Evolutionary conservation across 768 basidiomycete genomes (phyloP).

Genomic region (Amanita pallidorosea): DNA sequence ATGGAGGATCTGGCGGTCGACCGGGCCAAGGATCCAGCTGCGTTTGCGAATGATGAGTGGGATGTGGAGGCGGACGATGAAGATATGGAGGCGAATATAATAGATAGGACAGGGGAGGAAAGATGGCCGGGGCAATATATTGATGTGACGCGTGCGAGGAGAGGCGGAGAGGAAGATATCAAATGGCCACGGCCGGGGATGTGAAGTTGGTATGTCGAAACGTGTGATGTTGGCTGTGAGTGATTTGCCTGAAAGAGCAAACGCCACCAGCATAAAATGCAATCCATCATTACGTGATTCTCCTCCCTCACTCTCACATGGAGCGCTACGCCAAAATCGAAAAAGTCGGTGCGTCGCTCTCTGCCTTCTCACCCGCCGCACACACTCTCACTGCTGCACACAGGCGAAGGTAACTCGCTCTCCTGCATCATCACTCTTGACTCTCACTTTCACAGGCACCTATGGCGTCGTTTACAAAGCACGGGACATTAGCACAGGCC

Average conservation of each 20-base stretch:
- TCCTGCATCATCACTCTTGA: too few relatives aligned
- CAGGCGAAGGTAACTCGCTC: conserved; percentile 31
- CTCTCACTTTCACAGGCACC: conserved; percentile 50
- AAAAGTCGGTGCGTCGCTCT: conserved; percentile 82
- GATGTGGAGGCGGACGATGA: conserved; percentile 46
- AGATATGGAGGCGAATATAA: conserved; percentile 42
- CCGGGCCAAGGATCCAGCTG: conserved; percentile 49
- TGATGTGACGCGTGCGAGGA: conserved; percentile 54
- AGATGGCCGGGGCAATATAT: conserved; percentile 66
- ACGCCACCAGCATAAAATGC: not conserved
- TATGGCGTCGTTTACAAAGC: conserved; percentile 99
- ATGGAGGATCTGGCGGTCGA: conserved; percentile 77
- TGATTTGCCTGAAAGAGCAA: conserved; percentile 1
- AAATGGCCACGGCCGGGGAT: conserved; percentile 68
- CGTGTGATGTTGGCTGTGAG: not conserved
- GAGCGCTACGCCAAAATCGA: conserved; percentile 87
- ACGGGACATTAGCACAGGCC: conserved; percentile 63
- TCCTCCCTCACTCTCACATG: conserved; percentile 19
- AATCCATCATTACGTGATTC: conserved; percentile 15
- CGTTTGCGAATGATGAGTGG: conserved; percentile 50
- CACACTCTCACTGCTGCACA: conserved; percentile 4
- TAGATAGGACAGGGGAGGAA: conserved; percentile 58
- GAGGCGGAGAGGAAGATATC: conserved; percentile 41
- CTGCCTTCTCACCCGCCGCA: conserved; percentile 9
- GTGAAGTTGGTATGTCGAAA: not conserved